Conservation (phyloP, 345 rosid species). For the Hevea brasiliensis region DNA sequence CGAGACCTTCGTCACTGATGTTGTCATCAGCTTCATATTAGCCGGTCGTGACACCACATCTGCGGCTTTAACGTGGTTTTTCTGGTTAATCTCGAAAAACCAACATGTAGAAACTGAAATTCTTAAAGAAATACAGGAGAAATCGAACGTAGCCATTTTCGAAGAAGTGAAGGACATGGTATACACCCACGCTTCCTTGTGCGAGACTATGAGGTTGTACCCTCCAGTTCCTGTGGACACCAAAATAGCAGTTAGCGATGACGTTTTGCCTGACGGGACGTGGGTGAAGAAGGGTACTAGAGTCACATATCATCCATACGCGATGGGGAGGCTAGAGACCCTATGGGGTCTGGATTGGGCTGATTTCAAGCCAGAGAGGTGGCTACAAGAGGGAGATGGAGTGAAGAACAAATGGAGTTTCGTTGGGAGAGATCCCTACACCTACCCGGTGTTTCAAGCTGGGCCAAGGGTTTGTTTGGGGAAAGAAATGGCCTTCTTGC, state of each 20-base stretch:
- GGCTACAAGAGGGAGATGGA: constrained; percentile 31
- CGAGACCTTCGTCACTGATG: constrained; percentile 49
- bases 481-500: too few species aligned
- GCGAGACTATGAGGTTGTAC: constrained; percentile 56
- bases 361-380: constrained; percentile 31
- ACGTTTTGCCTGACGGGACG: constrained; percentile 51
- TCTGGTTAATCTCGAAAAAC: constrained; percentile 50
- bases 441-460: constrained; percentile 33
- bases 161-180: constrained; percentile 39
- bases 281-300: constrained; percentile 42
- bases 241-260: constrained; percentile 32
- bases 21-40: constrained; percentile 58
- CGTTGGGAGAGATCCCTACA: constrained; percentile 23
- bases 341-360: constrained; percentile 32
- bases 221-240: constrained; percentile 58
- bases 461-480: constrained; percentile 36
- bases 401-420: constrained; percentile 33
- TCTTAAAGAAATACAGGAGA: constrained; percentile 39
- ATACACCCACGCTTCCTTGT: constrained; percentile 44
- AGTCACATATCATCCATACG: constrained; percentile 43
- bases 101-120: constrained; percentile 42
- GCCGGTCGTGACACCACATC: constrained; percentile 76
- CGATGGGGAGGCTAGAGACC: constrained; percentile 31
- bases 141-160: constrained; percentile 15
- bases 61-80: constrained; percentile 80